A percentile compares a stretch with the other conserved stretches of the same genome.
These are phyloP conservation scores for Platanus orientalis DNA, from an alignment of 164 flowering plant genomes.

Conservation along the genomic window DNA sequence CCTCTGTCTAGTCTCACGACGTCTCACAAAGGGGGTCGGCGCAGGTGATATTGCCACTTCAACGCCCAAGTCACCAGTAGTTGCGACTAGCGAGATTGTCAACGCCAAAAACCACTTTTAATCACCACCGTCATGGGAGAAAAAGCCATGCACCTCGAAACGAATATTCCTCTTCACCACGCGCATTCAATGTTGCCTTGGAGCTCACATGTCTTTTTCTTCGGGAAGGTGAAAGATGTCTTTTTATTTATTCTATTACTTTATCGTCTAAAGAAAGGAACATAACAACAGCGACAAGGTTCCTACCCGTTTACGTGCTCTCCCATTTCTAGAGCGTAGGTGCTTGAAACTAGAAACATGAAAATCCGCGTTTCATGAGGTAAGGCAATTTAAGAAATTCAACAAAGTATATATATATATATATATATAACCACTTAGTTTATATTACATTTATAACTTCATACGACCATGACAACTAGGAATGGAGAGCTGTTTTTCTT, in stretches of 20 bases:
- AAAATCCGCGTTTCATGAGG: slow-evolving; percentile 6
- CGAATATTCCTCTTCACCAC: slow-evolving; percentile 33
- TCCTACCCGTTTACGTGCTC: slow-evolving; percentile 10
- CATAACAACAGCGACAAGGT: slow-evolving; percentile 17
- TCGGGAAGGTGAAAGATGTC: slow-evolving; percentile 44
- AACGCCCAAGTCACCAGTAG: too few species aligned
- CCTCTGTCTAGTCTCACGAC: too few species aligned
- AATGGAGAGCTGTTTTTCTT: slow-evolving; percentile 44
- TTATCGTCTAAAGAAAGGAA: slow-evolving; percentile 11
- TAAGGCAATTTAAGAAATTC: background rate
- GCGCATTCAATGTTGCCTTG: slow-evolving; percentile 61
- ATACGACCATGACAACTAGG: slow-evolving; percentile 29
- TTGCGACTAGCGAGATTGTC: background rate
- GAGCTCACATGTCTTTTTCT: slow-evolving; percentile 35
- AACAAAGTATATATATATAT: background rate
- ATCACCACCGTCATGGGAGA: background rate
- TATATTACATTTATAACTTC: slow-evolving; percentile 7
- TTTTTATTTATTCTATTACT: slow-evolving; percentile 39
- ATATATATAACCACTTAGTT: slow-evolving; percentile 3
- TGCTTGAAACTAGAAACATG: background rate
- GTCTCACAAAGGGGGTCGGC: too few species aligned
- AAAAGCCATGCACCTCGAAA: slow-evolving; percentile 35
- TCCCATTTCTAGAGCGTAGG: slow-evolving; percentile 16
- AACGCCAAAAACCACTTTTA: background rate
- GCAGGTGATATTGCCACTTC: too few species aligned